Evolutionary conservation across 768 basidiomycete species (phyloP).

Genomic region (Rhizopogon rudus): DNA sequence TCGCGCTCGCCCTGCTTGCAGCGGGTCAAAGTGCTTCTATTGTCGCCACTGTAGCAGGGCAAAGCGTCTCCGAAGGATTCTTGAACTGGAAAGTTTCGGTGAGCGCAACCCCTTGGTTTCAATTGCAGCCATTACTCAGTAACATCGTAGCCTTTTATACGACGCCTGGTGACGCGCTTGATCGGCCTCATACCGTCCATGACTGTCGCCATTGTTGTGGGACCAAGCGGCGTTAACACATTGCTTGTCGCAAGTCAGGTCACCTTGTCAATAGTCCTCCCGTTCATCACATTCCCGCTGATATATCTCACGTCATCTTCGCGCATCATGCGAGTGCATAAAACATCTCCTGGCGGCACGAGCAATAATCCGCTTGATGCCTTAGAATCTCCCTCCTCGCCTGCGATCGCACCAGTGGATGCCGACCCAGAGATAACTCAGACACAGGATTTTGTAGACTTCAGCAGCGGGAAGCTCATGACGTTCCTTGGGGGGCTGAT

Average conservation of each 20-base stretch:
- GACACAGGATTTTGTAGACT: slow-evolving; percentile 47
- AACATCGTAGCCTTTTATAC: slow-evolving; percentile 52
- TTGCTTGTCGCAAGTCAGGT: slow-evolving; percentile 89
- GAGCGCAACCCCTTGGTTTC: slow-evolving; percentile 9
- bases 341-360: not conserved
- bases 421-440: slow-evolving; percentile 1
- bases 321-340: slow-evolving; percentile 63
- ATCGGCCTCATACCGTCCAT: slow-evolving; percentile 82
- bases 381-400: too few relatives aligned
- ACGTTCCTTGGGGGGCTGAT: slow-evolving; percentile 49
- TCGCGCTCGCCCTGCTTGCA: slow-evolving; percentile 81
- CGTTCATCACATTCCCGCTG: slow-evolving; percentile 81
- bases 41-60: slow-evolving; percentile 86
- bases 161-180: slow-evolving; percentile 79
- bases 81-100: slow-evolving; percentile 83
- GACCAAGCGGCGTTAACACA: slow-evolving; percentile 62
- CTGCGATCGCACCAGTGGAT: not conserved
- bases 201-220: slow-evolving; percentile 69
- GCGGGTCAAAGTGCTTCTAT: slow-evolving; percentile 89
- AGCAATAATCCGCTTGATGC: not conserved
- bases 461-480: slow-evolving; percentile 52
- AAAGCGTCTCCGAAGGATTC: slow-evolving; percentile 89
- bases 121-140: slow-evolving; percentile 24
- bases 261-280: slow-evolving; percentile 74
- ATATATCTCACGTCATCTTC: slow-evolving; percentile 67